Conservation (phyloP, 148 eudicot genomes). For the Fagopyrum homotropicum region DNA sequence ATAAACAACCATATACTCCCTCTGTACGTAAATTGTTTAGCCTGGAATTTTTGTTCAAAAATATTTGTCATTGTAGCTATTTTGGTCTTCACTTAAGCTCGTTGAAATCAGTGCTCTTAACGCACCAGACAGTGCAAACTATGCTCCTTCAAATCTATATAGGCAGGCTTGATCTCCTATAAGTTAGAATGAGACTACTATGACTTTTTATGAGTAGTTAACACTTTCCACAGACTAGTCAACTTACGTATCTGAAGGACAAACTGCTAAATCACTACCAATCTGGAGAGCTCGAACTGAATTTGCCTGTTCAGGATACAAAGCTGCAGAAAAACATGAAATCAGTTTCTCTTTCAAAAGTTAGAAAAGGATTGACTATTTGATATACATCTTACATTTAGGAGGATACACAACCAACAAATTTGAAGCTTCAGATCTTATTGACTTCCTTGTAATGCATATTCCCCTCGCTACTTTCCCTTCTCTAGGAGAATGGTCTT, state of each 20-base stretch:
- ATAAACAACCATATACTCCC: not conserved
- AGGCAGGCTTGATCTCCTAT: too few relatives aligned
- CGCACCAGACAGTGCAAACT: too few relatives aligned
- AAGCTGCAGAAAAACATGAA: conserved; percentile 40
- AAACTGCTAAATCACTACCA: conserved; percentile 59
- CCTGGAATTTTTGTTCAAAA: too few relatives aligned
- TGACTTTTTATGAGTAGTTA: not conserved
- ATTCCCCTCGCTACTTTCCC: conserved; percentile 78
- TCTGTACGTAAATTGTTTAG: too few relatives aligned
- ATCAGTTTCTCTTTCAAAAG: conserved; percentile 18
- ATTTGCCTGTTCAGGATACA: conserved; percentile 66
- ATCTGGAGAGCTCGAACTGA: conserved; percentile 70
- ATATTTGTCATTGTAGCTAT: too few relatives aligned
- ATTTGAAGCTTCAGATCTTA: conserved; percentile 57
- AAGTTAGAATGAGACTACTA: too few relatives aligned
- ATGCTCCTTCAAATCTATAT: too few relatives aligned
- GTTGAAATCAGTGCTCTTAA: too few relatives aligned
- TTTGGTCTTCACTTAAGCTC: too few relatives aligned
- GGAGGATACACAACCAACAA: conserved; percentile 76
- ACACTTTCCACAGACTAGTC: not conserved
- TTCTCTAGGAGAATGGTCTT: conserved; percentile 17
- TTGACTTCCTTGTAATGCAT: conserved; percentile 54
- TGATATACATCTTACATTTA: conserved; percentile 48
- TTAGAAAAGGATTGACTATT: conserved; percentile 9
- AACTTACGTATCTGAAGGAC: conserved; percentile 78